These are phyloP conservation scores for Paxillus ammoniavirescens DNA, from an alignment of 768 basidiomycete genomes.

Conservation along the genomic window DNA sequence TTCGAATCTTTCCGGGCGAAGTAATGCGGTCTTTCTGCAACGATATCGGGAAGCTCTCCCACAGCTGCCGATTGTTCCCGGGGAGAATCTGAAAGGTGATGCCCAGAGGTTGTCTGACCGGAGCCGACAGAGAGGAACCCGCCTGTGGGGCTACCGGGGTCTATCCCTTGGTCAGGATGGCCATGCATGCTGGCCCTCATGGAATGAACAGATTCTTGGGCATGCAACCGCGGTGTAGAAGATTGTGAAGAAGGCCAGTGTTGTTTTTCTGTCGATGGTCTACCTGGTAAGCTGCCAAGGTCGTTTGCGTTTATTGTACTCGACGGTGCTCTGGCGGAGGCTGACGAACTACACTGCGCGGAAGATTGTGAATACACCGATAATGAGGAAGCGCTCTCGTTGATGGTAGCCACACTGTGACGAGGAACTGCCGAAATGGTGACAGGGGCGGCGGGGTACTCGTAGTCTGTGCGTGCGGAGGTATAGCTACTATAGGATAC, in stretches of 20 bases:
- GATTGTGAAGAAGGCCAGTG: neutral
- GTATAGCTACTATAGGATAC: neutral
- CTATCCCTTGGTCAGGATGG: neutral
- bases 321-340: neutral
- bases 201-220: slow-evolving; percentile 1
- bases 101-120: slow-evolving; percentile 2
- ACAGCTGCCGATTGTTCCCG: neutral
- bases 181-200: slow-evolving; percentile 5
- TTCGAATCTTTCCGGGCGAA: neutral
- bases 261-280: neutral
- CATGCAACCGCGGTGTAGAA: neutral
- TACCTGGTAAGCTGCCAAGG: neutral
- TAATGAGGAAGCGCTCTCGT: neutral
- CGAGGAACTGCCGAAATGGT: neutral
- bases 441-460: neutral
- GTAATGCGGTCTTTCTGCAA: neutral
- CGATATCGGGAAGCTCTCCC: slow-evolving; percentile 3
- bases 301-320: neutral
- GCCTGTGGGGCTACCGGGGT: neutral
- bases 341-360: neutral
- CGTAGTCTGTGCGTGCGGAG: neutral
- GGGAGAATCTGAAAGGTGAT: slow-evolving; percentile 6
- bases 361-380: slow-evolving; percentile 10
- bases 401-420: neutral
- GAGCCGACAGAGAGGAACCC: slow-evolving; percentile 1